Evolutionary conservation across 371 early-diverging fungal genomes (phyloP).

Genomic region (Funneliformis caledonium): DNA sequence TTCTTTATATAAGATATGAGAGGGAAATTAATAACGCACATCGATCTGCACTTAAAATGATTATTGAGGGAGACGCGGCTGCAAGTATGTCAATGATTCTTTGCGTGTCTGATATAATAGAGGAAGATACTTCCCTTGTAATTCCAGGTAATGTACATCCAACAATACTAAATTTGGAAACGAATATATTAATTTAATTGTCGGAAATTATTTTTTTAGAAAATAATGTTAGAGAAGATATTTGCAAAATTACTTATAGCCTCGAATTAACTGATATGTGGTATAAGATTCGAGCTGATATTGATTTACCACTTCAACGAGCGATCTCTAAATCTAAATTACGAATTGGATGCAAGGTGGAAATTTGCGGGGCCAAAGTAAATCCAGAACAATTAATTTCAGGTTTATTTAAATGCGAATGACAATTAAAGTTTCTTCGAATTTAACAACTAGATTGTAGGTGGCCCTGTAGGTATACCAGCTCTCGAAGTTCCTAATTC

Average conservation of each 20-base stretch:
- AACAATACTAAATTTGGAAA: slow-evolving; percentile 3
- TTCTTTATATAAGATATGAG: slow-evolving; percentile 60
- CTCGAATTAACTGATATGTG: slow-evolving; percentile 80
- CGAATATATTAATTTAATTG: not conserved
- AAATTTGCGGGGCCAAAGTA: slow-evolving; percentile 70
- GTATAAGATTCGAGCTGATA: slow-evolving; percentile 65
- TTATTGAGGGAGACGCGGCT: slow-evolving; percentile 72
- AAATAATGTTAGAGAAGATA: not conserved
- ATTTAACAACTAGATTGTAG: slow-evolving; percentile 46
- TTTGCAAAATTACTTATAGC: slow-evolving; percentile 39
- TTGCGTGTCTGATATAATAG: slow-evolving; percentile 61
- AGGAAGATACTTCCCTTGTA: slow-evolving; percentile 14
- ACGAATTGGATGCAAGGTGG: slow-evolving; percentile 68
- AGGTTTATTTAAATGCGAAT: not conserved
- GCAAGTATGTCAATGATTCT: slow-evolving; percentile 69
- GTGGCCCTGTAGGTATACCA: slow-evolving; percentile 48
- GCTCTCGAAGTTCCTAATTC: slow-evolving; percentile 52
- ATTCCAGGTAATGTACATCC: not conserved
- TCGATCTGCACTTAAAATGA: slow-evolving; percentile 67
- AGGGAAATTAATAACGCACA: slow-evolving; percentile 70
- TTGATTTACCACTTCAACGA: slow-evolving; percentile 61
- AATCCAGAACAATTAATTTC: not conserved
- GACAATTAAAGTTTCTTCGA: not conserved
- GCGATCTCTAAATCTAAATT: slow-evolving; percentile 55
- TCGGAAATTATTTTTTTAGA: not conserved